Base-by-base conservation (phyloP, 1,139 yeast genomes). In the Yamadazyma triangularis region DNA sequence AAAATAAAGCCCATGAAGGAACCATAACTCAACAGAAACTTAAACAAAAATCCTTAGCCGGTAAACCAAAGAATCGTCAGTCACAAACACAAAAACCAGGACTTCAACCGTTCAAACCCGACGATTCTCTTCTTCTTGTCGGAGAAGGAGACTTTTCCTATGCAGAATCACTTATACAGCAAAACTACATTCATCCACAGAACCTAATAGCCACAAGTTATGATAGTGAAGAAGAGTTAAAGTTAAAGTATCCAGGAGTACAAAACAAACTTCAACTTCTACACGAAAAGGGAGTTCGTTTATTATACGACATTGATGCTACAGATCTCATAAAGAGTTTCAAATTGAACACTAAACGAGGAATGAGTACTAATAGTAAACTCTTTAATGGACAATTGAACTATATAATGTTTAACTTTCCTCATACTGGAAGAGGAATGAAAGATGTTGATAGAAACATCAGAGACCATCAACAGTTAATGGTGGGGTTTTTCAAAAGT, bases 101-200 rank as follows among this genome's bases (percentile, higher is more conserved):
- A 2, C 61, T 73, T 25, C 54, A 81, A 2, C 95, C 95, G 1
- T 84, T 85, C 47, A 48, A 43, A 0, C 39, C 43, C 1, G 65
- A 70, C 2, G 79, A 80, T 33, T 64, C 70, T 3, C 54, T 87
- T 0, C 44, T 89, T 15, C 60, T 89, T 12, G 72, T 89, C 2
- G 98, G 98, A 10, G 98, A 89, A 50, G 95, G 96, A 2, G 97
- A 91, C 52, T 87, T 88, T 49, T 81, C 96, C 2, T 91, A 75
- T 60, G 84, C 96, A 0, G 58, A 64, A 29, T 72, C 91, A 12
- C 59, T 86, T 8, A 53, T 88, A 5, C 62, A 66, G 31, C 64
- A 73, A 30, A 67, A 64, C 4, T 66, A 67, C 28, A 65, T 77
- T 2, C 39, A 50, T 13, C 77, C 82, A 0, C 64, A 62, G 10